Evolutionary conservation across 768 basidiomycete species (phyloP).

Genomic region (Boletus vermiculosoides): DNA sequence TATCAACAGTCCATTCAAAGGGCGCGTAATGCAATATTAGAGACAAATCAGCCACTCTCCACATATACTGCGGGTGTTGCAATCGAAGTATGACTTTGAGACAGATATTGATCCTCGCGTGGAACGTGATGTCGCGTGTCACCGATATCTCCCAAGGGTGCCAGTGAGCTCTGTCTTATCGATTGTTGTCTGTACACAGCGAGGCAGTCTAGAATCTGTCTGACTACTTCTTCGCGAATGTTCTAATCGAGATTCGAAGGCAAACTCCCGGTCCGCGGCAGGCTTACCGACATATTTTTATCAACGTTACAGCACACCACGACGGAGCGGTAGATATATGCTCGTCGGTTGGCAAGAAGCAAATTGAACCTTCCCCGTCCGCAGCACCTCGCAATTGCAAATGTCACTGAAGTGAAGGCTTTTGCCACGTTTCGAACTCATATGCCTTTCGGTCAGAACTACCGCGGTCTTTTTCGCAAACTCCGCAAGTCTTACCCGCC

Average conservation of each 20-base stretch:
- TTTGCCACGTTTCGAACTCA: neutral
- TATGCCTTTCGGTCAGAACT: neutral
- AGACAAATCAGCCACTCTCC: neutral
- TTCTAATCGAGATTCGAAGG: neutral
- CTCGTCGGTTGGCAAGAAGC: neutral
- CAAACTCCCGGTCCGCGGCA: neutral
- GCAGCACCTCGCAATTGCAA: neutral
- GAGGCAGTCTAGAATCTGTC: neutral
- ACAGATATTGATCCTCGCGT: neutral
- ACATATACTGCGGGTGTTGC: neutral
- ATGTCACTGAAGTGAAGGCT: neutral
- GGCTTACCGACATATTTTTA: neutral
- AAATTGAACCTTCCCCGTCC: conserved; percentile 1
- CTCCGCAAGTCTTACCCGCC: neutral
- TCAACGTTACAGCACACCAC: neutral
- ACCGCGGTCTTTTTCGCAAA: neutral
- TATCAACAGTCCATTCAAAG: neutral
- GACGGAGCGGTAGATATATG: neutral
- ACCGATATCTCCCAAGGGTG: neutral
- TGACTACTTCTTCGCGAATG: neutral
- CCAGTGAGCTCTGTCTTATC: neutral
- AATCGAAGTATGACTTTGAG: neutral
- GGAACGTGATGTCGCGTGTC: neutral
- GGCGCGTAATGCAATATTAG: neutral
- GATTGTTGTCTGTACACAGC: neutral